Percentiles rank a stretch among this genome's conserved stretches.
These are phyloP conservation scores for Heterobasidion irregulare DNA, from an alignment of 1,284 basidiomycete species.

Conservation along the genomic window DNA sequence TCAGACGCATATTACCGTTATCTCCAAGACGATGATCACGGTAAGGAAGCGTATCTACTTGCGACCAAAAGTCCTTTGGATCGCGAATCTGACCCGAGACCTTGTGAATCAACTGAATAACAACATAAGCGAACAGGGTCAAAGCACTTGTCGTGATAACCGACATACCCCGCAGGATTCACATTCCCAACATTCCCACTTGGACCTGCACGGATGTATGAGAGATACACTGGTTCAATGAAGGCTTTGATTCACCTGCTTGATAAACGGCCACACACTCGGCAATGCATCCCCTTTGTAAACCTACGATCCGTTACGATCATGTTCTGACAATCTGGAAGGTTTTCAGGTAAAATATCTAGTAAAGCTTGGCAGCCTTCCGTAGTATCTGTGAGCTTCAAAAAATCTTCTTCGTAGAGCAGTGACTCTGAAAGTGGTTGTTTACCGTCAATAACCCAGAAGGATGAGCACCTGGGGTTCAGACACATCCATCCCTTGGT, in stretches of 20 bases:
- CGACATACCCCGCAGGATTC: slow-evolving; percentile 36
- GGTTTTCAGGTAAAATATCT: not conserved
- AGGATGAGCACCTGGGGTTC: slow-evolving; percentile 40
- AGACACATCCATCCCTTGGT: slow-evolving; percentile 53
- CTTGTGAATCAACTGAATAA: slow-evolving; percentile 9
- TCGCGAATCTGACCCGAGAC: slow-evolving; percentile 22
- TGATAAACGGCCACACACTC: slow-evolving; percentile 58
- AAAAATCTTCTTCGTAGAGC: slow-evolving; percentile 38
- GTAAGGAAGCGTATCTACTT: not conserved
- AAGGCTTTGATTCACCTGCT: slow-evolving; percentile 39
- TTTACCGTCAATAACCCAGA: slow-evolving; percentile 38
- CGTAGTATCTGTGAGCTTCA: slow-evolving; percentile 3
- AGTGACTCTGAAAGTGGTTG: slow-evolving; percentile 15
- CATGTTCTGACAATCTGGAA: slow-evolving; percentile 17
- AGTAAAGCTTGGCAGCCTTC: not conserved
- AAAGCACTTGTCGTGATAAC: not conserved
- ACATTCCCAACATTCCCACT: slow-evolving; percentile 71
- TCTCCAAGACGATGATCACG: not conserved
- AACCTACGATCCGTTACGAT: slow-evolving; percentile 44
- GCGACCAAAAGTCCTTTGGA: slow-evolving; percentile 33
- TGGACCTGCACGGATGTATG: slow-evolving; percentile 33
- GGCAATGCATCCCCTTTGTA: slow-evolving; percentile 65
- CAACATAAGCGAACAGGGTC: not conserved
- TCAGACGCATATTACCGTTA: not conserved
- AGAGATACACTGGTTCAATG: not conserved